Evolutionary conservation across 1,284 basidiomycete species (phyloP).

Genomic region (Malassezia nana): DNA sequence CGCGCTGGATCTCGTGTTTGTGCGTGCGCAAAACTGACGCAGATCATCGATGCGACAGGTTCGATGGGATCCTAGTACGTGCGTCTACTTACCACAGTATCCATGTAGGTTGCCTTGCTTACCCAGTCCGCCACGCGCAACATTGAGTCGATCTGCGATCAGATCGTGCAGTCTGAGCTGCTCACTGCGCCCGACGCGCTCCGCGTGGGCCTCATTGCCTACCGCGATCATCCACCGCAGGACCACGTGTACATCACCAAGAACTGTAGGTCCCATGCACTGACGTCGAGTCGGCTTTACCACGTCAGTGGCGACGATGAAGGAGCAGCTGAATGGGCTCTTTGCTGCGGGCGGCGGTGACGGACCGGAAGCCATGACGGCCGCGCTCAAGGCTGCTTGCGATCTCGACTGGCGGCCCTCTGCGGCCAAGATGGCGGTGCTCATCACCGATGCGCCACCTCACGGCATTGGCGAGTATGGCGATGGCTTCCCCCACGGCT

Average conservation of each 20-base stretch:
- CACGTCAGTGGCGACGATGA: constrained; percentile 75
- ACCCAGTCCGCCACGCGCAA: constrained; percentile 70
- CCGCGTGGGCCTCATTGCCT: constrained; percentile 56
- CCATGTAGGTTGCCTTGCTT: constrained; percentile 1
- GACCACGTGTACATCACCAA: constrained; percentile 61
- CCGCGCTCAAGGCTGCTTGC: constrained; percentile 67
- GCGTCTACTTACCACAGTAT: not conserved
- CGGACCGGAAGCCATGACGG: constrained; percentile 94
- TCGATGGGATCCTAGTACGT: constrained; percentile 45
- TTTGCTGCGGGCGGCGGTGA: constrained; percentile 91
- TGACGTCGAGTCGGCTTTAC: constrained; percentile 69
- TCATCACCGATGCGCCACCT: constrained; percentile 90
- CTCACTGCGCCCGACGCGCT: constrained; percentile 76
- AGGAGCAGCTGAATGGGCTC: constrained; percentile 68
- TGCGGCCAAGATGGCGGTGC: constrained; percentile 73
- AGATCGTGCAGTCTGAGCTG: constrained; percentile 83
- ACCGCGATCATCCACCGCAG: constrained; percentile 49
- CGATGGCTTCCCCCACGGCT: constrained; percentile 58
- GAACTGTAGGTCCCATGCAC: constrained; percentile 48
- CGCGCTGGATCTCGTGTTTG: constrained; percentile 42
- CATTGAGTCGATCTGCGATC: constrained; percentile 82
- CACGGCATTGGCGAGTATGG: constrained; percentile 63
- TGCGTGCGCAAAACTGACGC: constrained; percentile 5
- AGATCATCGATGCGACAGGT: constrained; percentile 46
- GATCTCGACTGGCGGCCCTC: constrained; percentile 67